These are phyloP conservation scores for Limtongia smithiae DNA, from an alignment of 805 yeast species.

Conservation along the genomic window DNA sequence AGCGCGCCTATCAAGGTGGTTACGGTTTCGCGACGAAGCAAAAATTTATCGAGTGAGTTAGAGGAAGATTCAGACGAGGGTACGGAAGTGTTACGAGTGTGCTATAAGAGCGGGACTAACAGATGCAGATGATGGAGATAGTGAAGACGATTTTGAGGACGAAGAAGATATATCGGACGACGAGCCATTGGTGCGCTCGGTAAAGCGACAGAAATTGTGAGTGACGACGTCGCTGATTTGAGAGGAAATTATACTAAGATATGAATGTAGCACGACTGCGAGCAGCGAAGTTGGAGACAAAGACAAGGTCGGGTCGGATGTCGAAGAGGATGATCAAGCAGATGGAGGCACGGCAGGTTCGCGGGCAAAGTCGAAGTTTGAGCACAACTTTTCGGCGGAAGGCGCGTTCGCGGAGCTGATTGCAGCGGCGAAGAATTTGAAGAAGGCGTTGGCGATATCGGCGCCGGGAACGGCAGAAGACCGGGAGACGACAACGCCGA, in stretches of 20 bases:
- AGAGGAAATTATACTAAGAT: too few relatives aligned
- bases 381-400: slow-evolving; percentile 29
- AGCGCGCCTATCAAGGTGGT: not conserved
- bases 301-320: too few relatives aligned
- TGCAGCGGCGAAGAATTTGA: slow-evolving; percentile 14
- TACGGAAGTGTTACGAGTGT: not conserved
- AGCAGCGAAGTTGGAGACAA: too few relatives aligned
- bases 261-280: too few relatives aligned
- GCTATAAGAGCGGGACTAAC: too few relatives aligned
- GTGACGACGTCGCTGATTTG: too few relatives aligned
- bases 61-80: not conserved
- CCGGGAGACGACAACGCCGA: slow-evolving; percentile 15
- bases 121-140: not conserved
- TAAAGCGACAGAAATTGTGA: not conserved
- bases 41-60: not conserved
- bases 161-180: not conserved
- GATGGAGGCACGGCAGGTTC: not conserved
- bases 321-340: too few relatives aligned
- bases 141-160: not conserved
- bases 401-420: slow-evolving; percentile 26
- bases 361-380: slow-evolving; percentile 18
- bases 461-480: slow-evolving; percentile 13
- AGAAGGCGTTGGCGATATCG: slow-evolving; percentile 1
- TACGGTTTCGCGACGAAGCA: not conserved
- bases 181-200: not conserved